These are phyloP conservation scores for Yarrowia alimentaria DNA, from an alignment of 805 yeast genomes.

Conservation along the genomic window DNA sequence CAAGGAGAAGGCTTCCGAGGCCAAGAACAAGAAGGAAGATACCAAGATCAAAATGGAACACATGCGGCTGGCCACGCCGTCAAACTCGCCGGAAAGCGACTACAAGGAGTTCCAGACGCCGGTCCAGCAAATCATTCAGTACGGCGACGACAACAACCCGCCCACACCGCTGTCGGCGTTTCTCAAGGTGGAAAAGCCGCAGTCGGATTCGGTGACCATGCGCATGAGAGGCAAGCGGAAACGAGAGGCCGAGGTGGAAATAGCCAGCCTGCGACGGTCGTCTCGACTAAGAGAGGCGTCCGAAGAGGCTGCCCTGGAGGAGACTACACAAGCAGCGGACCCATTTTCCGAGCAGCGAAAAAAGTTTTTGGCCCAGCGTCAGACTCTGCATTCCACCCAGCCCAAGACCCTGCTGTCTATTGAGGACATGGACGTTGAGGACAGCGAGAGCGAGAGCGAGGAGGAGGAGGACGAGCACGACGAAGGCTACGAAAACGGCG, in stretches of 20 bases:
- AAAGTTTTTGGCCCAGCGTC: slow-evolving; percentile 10
- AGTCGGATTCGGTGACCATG: background rate
- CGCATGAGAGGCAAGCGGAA: slow-evolving; percentile 7
- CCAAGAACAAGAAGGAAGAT: background rate
- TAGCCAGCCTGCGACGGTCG: slow-evolving; percentile 13
- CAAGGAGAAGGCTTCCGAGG: background rate
- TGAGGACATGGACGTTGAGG: slow-evolving; percentile 12
- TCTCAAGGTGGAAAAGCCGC: slow-evolving; percentile 21
- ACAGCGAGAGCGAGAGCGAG: slow-evolving; percentile 1
- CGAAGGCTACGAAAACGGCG: background rate
- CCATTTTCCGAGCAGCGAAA: slow-evolving; percentile 10
- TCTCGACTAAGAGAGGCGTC: slow-evolving; percentile 15
- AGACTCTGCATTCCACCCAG: background rate
- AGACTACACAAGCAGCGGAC: slow-evolving; percentile 7
- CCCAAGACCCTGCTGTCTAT: slow-evolving; percentile 19
- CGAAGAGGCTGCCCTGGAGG: background rate
- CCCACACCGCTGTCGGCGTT: slow-evolving; percentile 19
- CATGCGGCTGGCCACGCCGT: slow-evolving; percentile 19
- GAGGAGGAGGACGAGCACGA: slow-evolving; percentile 2
- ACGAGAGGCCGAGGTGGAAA: slow-evolving; percentile 19
- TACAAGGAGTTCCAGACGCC: slow-evolving; percentile 12
- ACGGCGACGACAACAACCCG: slow-evolving; percentile 11
- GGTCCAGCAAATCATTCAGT: slow-evolving; percentile 1
- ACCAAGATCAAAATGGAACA: slow-evolving; percentile 10
- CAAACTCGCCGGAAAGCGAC: slow-evolving; percentile 13